Evolutionary conservation across 164 flowering plant species (phyloP).

Genomic region (Liquidambar formosana): DNA sequence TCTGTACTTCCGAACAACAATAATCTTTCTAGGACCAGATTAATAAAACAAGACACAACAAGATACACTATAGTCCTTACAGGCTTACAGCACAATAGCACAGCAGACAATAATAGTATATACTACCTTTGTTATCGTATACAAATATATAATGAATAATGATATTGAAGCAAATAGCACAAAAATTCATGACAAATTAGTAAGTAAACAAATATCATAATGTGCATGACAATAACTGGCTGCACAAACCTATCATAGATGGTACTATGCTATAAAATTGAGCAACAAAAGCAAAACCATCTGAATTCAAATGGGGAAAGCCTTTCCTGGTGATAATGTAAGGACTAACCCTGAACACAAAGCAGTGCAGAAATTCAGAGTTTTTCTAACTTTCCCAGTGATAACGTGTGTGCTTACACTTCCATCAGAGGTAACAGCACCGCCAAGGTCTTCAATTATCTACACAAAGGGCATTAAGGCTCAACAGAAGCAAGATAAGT

Average conservation of each 20-base stretch:
- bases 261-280: neutral
- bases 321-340: neutral
- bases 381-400: constrained; percentile 76
- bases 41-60: too few species aligned
- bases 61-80: too few species aligned
- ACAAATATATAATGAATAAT: too few species aligned
- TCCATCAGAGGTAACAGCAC: constrained; percentile 63
- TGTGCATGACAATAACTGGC: neutral
- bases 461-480: constrained; percentile 25
- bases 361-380: constrained; percentile 82
- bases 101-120: too few species aligned
- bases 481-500: neutral
- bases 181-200: neutral
- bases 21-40: too few species aligned
- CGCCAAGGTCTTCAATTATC: constrained; percentile 82
- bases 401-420: constrained; percentile 67
- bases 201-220: neutral
- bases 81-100: too few species aligned
- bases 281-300: neutral
- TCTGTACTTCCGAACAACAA: too few species aligned
- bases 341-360: constrained; percentile 81
- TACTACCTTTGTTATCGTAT: too few species aligned
- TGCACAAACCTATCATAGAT: neutral
- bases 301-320: neutral
- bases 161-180: neutral